Percentiles rank a stretch among this genome's conserved stretches.
phyloP scores from a whole-genome alignment of 495 filamentous ascomycete species.

The Penicillium paradoxum region DNA sequence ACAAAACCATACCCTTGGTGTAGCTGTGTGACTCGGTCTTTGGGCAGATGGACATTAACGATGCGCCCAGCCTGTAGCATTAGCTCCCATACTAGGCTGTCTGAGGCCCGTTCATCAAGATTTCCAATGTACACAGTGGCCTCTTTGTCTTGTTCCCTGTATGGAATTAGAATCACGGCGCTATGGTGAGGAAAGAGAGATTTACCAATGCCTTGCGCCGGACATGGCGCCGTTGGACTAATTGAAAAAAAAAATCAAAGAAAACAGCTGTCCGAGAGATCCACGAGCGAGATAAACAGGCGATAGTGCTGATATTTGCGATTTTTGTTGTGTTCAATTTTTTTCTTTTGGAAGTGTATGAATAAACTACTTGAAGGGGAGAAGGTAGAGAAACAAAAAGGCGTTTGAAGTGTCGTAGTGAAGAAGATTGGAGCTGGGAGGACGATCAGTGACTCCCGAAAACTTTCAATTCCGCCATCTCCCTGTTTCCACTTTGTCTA shows the following conservation, averaged over 20 bases:
- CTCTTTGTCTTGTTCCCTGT: slow-evolving; percentile 98
- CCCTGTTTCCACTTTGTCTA: slow-evolving; percentile 7
- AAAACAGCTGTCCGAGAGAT: background rate
- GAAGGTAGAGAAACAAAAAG: background rate
- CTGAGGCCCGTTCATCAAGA: slow-evolving; percentile 90
- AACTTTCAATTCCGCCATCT: slow-evolving; percentile 30
- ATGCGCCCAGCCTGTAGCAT: slow-evolving; percentile 97
- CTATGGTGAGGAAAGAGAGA: background rate
- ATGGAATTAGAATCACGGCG: slow-evolving; percentile 5
- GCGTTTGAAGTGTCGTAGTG: background rate
- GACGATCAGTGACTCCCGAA: slow-evolving; percentile 16
- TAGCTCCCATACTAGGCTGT: slow-evolving; percentile 90
- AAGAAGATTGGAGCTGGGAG: background rate
- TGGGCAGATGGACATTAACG: slow-evolving; percentile 94
- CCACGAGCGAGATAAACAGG: background rate
- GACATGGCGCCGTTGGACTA: slow-evolving; percentile 48
- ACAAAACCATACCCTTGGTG: slow-evolving; percentile 99
- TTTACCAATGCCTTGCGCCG: slow-evolving; percentile 76
- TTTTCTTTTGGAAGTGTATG: background rate
- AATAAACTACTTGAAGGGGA: background rate
- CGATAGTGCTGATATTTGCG: no score
- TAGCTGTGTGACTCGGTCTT: slow-evolving; percentile 91
- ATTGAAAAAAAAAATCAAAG: background rate
- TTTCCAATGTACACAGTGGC: slow-evolving; percentile 98
- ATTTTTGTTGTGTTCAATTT: no score